phyloP scores from a whole-genome alignment of 306 rosid genomes.

The Quercus wislizeni region DNA sequence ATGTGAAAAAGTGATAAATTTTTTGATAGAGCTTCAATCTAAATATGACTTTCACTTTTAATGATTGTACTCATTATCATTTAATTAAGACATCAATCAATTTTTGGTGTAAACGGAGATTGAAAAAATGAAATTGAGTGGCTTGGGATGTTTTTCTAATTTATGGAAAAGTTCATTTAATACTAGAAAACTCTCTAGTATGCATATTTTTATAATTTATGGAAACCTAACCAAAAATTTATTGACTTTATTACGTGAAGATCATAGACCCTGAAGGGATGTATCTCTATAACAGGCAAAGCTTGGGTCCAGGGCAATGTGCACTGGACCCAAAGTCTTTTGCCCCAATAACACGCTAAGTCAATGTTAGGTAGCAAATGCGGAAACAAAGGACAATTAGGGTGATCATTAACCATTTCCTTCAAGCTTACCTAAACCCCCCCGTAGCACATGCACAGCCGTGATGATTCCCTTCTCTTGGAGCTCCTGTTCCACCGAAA shows the following conservation, averaged over 20 bases:
- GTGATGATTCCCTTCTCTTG: not conserved
- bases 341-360: not conserved
- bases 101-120: no score
- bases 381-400: not conserved
- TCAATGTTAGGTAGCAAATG: conserved; percentile 19
- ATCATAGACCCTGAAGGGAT: not conserved
- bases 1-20: no score
- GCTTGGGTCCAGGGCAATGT: not conserved
- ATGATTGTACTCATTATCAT: not conserved
- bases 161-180: not conserved
- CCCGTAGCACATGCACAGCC: not conserved
- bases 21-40: not conserved
- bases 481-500: not conserved
- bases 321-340: no score
- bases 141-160: no score
- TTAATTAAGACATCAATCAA: rapidly evolving
- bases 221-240: not conserved
- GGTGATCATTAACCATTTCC: not conserved
- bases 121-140: no score
- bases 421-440: not conserved
- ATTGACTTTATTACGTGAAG: conserved; percentile 4
- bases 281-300: not conserved
- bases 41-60: not conserved
- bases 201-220: not conserved
- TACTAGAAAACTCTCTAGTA: not conserved